Evolutionary conservation across 768 basidiomycete genomes (phyloP).

Genomic region (Hortiboletus flavorubellus): DNA sequence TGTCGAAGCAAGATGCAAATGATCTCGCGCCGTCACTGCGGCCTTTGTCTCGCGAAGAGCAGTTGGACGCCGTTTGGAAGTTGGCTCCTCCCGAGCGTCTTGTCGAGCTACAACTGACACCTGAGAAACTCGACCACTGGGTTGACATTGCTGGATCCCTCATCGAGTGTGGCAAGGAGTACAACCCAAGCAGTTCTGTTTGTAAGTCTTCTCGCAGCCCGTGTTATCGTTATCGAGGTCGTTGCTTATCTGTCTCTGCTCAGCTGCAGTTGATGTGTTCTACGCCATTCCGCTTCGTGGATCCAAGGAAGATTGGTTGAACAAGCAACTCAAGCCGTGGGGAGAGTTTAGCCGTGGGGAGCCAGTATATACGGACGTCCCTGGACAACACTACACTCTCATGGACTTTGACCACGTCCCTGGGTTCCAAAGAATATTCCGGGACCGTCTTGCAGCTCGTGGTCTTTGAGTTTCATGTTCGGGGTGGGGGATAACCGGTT

Average conservation of each 20-base stretch:
- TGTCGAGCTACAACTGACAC: slow-evolving; percentile 22
- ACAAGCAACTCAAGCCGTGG: slow-evolving; percentile 22
- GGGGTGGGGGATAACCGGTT: too few relatives aligned
- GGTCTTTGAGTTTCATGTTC: slow-evolving; percentile 8
- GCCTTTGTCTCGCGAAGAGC: slow-evolving; percentile 18
- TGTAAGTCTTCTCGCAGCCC: slow-evolving; percentile 5
- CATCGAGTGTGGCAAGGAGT: slow-evolving; percentile 19
- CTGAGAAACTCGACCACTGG: slow-evolving; percentile 23
- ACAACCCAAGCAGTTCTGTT: slow-evolving; percentile 17
- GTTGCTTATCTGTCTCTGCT: not conserved
- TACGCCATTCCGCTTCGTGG: slow-evolving; percentile 17
- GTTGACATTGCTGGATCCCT: slow-evolving; percentile 21
- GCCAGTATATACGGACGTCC: slow-evolving; percentile 16
- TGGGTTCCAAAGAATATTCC: slow-evolving; percentile 26
- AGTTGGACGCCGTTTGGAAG: slow-evolving; percentile 19
- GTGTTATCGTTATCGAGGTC: not conserved
- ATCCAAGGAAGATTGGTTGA: slow-evolving; percentile 19
- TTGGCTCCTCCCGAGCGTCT: slow-evolving; percentile 19
- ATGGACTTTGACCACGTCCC: slow-evolving; percentile 27
- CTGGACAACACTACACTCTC: slow-evolving; percentile 22
- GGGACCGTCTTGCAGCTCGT: slow-evolving; percentile 20
- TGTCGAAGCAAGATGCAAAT: slow-evolving; percentile 17
- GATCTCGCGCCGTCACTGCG: slow-evolving; percentile 15
- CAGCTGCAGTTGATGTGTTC: slow-evolving; percentile 18
- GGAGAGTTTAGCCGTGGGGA: slow-evolving; percentile 13